These are phyloP conservation scores for Macadamia integrifolia DNA, from an alignment of 164 flowering plant genomes.

Conservation along the genomic window DNA sequence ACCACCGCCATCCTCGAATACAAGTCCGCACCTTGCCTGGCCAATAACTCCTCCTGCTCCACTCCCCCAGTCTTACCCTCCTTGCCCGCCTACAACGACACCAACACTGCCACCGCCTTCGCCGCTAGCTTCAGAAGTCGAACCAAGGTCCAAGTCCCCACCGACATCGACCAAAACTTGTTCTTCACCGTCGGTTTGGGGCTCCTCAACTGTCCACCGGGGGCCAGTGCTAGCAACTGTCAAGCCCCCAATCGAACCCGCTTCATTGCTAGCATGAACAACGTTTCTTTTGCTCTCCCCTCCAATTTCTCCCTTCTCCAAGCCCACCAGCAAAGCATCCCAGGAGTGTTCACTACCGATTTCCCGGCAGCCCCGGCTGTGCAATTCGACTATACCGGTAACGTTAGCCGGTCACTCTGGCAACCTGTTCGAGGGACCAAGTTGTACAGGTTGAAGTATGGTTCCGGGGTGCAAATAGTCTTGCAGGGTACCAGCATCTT, in stretches of 20 bases:
- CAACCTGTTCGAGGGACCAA: conserved; percentile 54
- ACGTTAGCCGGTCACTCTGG: conserved; percentile 66
- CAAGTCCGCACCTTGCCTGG: conserved; percentile 1
- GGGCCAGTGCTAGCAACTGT: conserved; percentile 24
- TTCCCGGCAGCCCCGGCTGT: conserved; percentile 69
- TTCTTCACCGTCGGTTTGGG: conserved; percentile 25
- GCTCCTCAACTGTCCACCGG: conserved; percentile 41
- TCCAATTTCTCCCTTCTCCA: conserved; percentile 47
- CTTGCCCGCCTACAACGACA: conserved; percentile 62
- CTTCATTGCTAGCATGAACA: conserved; percentile 69
- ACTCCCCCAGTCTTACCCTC: conserved; percentile 25
- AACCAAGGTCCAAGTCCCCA: conserved; percentile 5
- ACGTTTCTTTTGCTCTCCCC: conserved; percentile 58
- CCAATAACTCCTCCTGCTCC: neutral
- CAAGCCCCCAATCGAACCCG: conserved; percentile 82
- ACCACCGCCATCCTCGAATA: conserved; percentile 21
- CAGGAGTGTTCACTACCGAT: conserved; percentile 60
- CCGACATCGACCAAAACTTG: neutral
- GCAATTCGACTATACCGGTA: conserved; percentile 70
- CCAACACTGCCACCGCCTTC: conserved; percentile 49
- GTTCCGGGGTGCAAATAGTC: conserved; percentile 59
- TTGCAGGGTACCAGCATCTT: conserved; percentile 73
- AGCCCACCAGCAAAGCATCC: conserved; percentile 47
- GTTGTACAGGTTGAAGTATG: conserved; percentile 55
- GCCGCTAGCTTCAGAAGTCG: conserved; percentile 34